Conservation (phyloP, 805 yeast genomes). For the Candida awuae region DNA sequence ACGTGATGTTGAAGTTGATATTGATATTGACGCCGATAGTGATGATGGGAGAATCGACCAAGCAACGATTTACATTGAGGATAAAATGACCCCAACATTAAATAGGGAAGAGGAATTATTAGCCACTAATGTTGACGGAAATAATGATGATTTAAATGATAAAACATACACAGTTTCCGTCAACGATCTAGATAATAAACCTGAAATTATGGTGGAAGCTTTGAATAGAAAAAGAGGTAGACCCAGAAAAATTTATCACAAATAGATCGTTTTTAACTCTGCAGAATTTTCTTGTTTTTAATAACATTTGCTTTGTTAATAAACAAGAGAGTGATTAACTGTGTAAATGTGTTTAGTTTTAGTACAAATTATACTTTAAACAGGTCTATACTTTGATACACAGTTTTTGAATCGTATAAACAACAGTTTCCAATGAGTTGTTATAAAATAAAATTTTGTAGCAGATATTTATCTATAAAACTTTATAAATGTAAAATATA, state of each 20-base stretch:
- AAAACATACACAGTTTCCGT: slow-evolving; percentile 2
- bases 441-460: too few relatives aligned
- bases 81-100: not conserved
- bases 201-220: slow-evolving; percentile 10
- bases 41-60: not conserved
- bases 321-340: too few relatives aligned
- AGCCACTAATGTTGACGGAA: not conserved
- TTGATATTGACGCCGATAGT: not conserved
- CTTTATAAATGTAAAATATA: too few relatives aligned
- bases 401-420: too few relatives aligned
- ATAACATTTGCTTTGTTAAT: too few relatives aligned
- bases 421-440: too few relatives aligned
- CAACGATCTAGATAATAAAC: slow-evolving; percentile 5
- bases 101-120: too few relatives aligned
- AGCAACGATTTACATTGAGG: not conserved
- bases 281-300: not conserved
- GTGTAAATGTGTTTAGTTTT: too few relatives aligned
- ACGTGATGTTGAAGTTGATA: not conserved
- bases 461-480: too few relatives aligned
- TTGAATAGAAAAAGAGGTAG: slow-evolving; percentile 14
- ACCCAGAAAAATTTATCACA: slow-evolving; percentile 8
- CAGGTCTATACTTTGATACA: too few relatives aligned
- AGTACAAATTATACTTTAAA: too few relatives aligned
- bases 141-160: not conserved
- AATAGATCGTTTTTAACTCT: not conserved